Evolutionary conservation across 805 yeast species (phyloP).

Genomic region (Candida endomychidarum): DNA sequence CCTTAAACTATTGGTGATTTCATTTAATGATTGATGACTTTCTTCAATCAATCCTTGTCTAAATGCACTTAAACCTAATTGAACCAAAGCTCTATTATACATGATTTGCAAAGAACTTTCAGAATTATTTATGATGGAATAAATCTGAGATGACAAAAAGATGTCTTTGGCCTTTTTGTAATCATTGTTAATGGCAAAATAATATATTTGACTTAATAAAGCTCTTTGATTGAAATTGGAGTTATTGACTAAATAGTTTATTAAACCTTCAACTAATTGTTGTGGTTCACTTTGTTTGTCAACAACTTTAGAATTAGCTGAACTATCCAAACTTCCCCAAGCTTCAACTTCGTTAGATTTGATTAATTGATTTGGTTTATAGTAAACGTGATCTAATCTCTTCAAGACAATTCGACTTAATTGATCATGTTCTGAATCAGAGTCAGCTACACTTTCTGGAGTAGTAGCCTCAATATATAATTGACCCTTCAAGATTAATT

Average conservation of each 20-base stretch:
- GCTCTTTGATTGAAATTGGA: slow-evolving; percentile 84
- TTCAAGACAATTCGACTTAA: slow-evolving; percentile 74
- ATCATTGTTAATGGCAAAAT: slow-evolving; percentile 84
- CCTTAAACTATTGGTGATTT: slow-evolving; percentile 80
- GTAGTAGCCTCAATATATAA: slow-evolving; percentile 67
- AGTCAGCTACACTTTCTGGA: slow-evolving; percentile 39
- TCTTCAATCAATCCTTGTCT: slow-evolving; percentile 83
- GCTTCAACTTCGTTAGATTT: slow-evolving; percentile 66
- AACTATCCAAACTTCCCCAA: slow-evolving; percentile 54
- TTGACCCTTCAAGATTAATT: slow-evolving; percentile 79
- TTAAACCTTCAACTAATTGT: slow-evolving; percentile 61
- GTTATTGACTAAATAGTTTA: slow-evolving; percentile 56
- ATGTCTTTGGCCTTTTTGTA: slow-evolving; percentile 85
- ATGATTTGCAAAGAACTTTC: slow-evolving; percentile 86
- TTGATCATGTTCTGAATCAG: slow-evolving; percentile 46
- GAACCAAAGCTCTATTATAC: slow-evolving; percentile 93
- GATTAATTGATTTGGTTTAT: slow-evolving; percentile 80
- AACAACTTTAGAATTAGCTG: slow-evolving; percentile 23
- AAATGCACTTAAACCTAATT: slow-evolving; percentile 94
- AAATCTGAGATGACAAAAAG: slow-evolving; percentile 82
- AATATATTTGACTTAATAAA: slow-evolving; percentile 80
- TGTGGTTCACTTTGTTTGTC: slow-evolving; percentile 38
- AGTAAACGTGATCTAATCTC: slow-evolving; percentile 90
- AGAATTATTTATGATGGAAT: slow-evolving; percentile 76
- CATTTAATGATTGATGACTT: slow-evolving; percentile 82